Conservation (phyloP, 2,329 filamentous ascomycete species). For the Cladosporium sp. region DNA sequence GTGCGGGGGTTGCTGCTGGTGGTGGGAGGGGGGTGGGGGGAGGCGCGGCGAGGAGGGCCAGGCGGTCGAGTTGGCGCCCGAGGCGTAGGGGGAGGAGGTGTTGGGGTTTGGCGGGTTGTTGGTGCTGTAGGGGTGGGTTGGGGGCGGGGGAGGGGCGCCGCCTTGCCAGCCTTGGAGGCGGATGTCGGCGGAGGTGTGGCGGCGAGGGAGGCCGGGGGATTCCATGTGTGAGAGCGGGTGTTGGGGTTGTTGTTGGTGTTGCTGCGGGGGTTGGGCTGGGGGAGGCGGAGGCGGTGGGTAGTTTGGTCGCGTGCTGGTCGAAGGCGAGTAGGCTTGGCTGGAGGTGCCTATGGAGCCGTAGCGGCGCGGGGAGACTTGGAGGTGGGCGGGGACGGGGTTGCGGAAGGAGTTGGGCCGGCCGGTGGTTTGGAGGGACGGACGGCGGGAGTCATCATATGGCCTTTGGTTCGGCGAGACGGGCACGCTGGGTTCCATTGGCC, state of each 20-base stretch:
- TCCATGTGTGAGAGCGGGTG: slow-evolving; percentile 53
- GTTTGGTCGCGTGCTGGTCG: slow-evolving; percentile 59
- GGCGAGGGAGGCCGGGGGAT: slow-evolving; percentile 64
- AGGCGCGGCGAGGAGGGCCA: slow-evolving; percentile 61
- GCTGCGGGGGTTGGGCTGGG: slow-evolving; percentile 45
- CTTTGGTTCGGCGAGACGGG: slow-evolving; percentile 84
- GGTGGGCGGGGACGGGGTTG: slow-evolving; percentile 72
- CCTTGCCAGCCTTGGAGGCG: slow-evolving; percentile 61
- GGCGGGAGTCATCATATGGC: slow-evolving; percentile 75
- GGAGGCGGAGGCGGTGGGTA: slow-evolving; percentile 56
- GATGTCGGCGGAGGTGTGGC: slow-evolving; percentile 95
- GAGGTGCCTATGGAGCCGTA: slow-evolving; percentile 77
- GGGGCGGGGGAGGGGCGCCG: slow-evolving; percentile 37
- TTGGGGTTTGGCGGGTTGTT: slow-evolving; percentile 25
- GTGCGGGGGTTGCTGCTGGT: slow-evolving; percentile 29
- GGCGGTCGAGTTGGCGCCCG: slow-evolving; percentile 54
- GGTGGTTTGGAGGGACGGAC: slow-evolving; percentile 60
- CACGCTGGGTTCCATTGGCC: slow-evolving; percentile 21
- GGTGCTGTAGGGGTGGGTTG: slow-evolving; percentile 23
- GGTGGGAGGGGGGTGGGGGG: slow-evolving; percentile 15
- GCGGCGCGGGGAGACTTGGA: slow-evolving; percentile 66
- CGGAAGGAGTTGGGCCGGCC: slow-evolving; percentile 63
- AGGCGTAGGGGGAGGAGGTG: slow-evolving; percentile 55
- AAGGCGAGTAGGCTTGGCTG: slow-evolving; percentile 60
- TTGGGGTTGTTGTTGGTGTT: slow-evolving; percentile 50